These are phyloP conservation scores for Scleroderma citrinum DNA, from an alignment of 768 basidiomycete genomes.

Conservation along the genomic window DNA sequence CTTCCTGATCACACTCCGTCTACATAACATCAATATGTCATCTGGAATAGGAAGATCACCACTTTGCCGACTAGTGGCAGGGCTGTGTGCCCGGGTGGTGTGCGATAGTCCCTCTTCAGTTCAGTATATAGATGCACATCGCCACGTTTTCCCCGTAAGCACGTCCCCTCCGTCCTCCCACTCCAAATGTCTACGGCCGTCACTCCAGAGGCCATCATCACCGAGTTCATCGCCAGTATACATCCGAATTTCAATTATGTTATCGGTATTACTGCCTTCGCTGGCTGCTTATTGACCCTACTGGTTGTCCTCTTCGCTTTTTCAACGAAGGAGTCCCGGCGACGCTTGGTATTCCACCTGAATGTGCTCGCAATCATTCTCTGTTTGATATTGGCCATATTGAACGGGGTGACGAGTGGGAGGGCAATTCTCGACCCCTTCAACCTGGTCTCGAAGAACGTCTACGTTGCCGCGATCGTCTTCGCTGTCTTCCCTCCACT, in stretches of 20 bases:
- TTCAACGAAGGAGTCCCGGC: conserved; percentile 22
- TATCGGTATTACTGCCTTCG: conserved; percentile 24
- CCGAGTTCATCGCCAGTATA: conserved; percentile 11
- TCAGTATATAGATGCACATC: not conserved
- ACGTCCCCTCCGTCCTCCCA: not conserved
- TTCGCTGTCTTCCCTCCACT: conserved; percentile 28
- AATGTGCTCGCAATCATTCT: conserved; percentile 23
- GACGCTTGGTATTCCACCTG: conserved; percentile 27
- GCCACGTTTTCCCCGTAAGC: too few species aligned
- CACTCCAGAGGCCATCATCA: not conserved
- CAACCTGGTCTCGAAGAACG: conserved; percentile 8
- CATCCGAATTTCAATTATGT: conserved; percentile 14
- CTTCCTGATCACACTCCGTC: too few species aligned
- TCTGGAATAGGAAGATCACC: too few species aligned
- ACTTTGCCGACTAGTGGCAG: too few species aligned
- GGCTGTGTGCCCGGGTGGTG: not conserved
- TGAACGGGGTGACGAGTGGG: conserved; percentile 11
- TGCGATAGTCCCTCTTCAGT: too few species aligned
- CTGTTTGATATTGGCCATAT: conserved; percentile 21
- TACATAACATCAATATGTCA: too few species aligned
- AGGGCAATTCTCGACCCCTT: conserved; percentile 11
- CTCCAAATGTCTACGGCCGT: not conserved
- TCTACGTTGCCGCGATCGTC: conserved; percentile 15
- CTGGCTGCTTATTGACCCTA: conserved; percentile 28
- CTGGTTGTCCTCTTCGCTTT: conserved; percentile 30